Evolutionary conservation across 2,329 filamentous ascomycete genomes (phyloP), one percentile per base, ranked within the genome.

Genomic region (Sporothrix humicola): DNA sequence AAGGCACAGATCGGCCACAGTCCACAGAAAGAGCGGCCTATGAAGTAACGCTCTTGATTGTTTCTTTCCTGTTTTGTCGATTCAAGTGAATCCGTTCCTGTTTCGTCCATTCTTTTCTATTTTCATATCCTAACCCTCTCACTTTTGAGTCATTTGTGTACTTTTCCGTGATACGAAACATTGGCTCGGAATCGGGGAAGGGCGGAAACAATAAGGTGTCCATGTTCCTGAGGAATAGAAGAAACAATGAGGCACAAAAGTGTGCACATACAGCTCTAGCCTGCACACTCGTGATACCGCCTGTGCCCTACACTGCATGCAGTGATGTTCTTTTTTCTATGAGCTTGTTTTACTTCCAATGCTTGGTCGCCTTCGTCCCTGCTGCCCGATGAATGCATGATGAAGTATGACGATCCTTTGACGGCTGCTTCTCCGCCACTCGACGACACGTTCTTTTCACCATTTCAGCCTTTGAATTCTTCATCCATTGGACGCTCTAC

Each of bases 301-400:
- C 17, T 15, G 26, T 42, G 42, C 26, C 48, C 66, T 44, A 15
- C 20, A 50, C 65, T 48, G 61, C 42, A 48, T 46, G 42, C 59
- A 26, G 65, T 54, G 65, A 37, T 54, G 7, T 37, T 50, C 6
- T 17, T 52, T 69, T 69, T 69, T 69, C 9, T 20, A 69, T 69
- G 65, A 31, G 46, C 46, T 54, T 54, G 65, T 69, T 69, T 69
- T 69, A 69, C 48, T 26, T 69, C 42, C 3, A 5, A n/a, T n/a
- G 48, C 46, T 15, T 69, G 0, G 48, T 42, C 48, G 17, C 26
- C 44, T 20, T 52, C 42, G 37, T 65, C 59, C 9, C 61, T 48
- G 48, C 61, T 12, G 15, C 58, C 15, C 31, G 58, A 61, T 61
- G 58, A 8, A 42, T 61, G 31, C 58, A 42, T 61, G 58, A n/a